Percentiles rank a stretch among this genome's conserved stretches.
phyloP scores from a whole-genome alignment of 75 land plant genomes.

The Selaginella moellendorffii region DNA sequence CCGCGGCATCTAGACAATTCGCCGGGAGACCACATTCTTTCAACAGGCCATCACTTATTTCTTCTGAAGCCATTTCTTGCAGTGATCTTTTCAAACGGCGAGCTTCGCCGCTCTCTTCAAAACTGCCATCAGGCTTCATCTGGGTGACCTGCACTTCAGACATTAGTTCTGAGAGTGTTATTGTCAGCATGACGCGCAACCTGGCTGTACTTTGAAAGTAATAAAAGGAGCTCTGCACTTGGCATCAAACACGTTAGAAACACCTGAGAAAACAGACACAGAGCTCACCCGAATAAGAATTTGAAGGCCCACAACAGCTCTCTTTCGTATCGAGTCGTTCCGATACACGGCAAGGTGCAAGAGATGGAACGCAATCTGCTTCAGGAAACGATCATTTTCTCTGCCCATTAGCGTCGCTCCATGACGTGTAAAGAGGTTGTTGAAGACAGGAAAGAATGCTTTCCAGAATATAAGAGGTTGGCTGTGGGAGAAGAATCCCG shows the following conservation, averaged over 20 bases:
- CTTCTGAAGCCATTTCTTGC: constrained; percentile 63
- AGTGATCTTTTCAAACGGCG: constrained; percentile 69
- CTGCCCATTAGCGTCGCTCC: constrained; percentile 87
- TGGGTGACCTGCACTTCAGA: constrained; percentile 98
- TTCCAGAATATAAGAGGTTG: constrained; percentile 86
- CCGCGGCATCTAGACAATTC: constrained; percentile 40
- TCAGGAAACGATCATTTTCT: constrained; percentile 92
- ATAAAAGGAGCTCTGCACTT: constrained; percentile 76
- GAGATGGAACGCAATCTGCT: constrained; percentile 92
- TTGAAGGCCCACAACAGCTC: constrained; percentile 88
- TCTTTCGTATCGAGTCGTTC: constrained; percentile 78
- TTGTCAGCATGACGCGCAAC: constrained; percentile 89
- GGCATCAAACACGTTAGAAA: constrained; percentile 2
- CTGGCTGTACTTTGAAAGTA: constrained; percentile 69
- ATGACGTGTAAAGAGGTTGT: constrained; percentile 69
- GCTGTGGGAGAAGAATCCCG: constrained; percentile 62
- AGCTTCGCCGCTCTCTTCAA: constrained; percentile 93
- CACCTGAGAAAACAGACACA: background rate
- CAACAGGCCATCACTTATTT: constrained; percentile 30
- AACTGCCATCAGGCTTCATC: constrained; percentile 72
- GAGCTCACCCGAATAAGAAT: constrained; percentile 74
- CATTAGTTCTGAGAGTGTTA: constrained; percentile 93
- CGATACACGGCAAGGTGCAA: constrained; percentile 87
- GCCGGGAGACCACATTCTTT: constrained; percentile 58
- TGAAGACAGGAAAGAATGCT: constrained; percentile 78